Percentiles rank a stretch among this genome's conserved stretches.
Conservation (phyloP, 805 yeast species). For the Komagataella phaffii region DNA sequence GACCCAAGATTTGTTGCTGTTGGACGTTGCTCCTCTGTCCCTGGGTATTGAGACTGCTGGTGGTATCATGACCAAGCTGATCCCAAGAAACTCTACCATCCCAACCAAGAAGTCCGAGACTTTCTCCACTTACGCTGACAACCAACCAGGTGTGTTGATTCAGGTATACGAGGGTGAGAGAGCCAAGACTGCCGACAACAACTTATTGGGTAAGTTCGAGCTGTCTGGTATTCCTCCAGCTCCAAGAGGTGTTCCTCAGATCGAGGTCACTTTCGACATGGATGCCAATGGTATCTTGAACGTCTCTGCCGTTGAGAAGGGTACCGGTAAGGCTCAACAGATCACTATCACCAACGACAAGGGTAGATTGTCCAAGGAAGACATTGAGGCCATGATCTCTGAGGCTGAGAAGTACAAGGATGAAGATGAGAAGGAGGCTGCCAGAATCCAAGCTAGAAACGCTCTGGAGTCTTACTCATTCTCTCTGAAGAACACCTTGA, state of each 20-base stretch:
- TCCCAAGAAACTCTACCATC: slow-evolving; percentile 98
- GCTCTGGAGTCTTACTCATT: slow-evolving; percentile 44
- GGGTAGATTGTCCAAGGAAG: slow-evolving; percentile 46
- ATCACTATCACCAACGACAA: slow-evolving; percentile 33
- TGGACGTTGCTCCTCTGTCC: slow-evolving; percentile 97
- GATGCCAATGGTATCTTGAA: slow-evolving; percentile 99
- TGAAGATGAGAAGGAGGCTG: slow-evolving; percentile 47
- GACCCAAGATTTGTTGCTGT: slow-evolving; percentile 88
- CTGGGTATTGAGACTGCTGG: slow-evolving; percentile 99
- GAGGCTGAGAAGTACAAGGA: slow-evolving; percentile 54
- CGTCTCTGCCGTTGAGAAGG: slow-evolving; percentile 83
- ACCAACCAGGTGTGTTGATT: slow-evolving; percentile 97
- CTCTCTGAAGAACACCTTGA: slow-evolving; percentile 33
- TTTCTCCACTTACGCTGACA: slow-evolving; percentile 97
- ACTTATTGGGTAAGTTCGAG: slow-evolving; percentile 96
- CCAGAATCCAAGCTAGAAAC: slow-evolving; percentile 42
- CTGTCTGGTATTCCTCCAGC: slow-evolving; percentile 96
- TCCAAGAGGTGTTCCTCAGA: slow-evolving; percentile 98
- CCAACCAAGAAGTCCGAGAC: slow-evolving; percentile 99
- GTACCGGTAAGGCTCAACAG: slow-evolving; percentile 37
- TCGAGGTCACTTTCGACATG: slow-evolving; percentile 97
- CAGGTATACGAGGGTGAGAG: slow-evolving; percentile 99
- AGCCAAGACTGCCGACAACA: slow-evolving; percentile 96
- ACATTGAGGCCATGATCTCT: slow-evolving; percentile 50
- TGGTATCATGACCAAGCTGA: slow-evolving; percentile 96